phyloP scores from a whole-genome alignment of 768 basidiomycete species.

The Tulasnella sp. region DNA sequence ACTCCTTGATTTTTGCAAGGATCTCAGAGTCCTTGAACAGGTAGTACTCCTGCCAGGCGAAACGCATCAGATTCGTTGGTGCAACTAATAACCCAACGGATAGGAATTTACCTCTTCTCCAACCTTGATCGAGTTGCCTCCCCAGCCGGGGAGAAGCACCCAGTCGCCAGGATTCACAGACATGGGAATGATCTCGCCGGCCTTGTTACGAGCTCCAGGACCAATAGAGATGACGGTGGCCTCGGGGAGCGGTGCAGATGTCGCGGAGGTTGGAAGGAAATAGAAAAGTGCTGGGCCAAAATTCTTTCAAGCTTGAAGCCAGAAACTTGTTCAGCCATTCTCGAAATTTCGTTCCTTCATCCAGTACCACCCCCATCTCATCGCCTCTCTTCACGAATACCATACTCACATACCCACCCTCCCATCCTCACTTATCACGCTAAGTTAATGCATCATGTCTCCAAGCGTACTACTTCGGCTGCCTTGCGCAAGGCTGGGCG shows the following conservation, averaged over 20 bases:
- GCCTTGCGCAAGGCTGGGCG: constrained; percentile 14
- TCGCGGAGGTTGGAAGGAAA: constrained; percentile 86
- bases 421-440: neutral
- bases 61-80: neutral
- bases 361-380: neutral
- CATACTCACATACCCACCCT: too few relatives aligned
- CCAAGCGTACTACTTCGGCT: constrained; percentile 37
- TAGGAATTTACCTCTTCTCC: too few relatives aligned
- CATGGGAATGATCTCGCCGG: constrained; percentile 63
- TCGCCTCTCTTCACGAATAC: neutral
- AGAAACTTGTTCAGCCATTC: neutral
- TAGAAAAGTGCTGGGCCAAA: too few relatives aligned
- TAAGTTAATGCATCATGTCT: constrained; percentile 60
- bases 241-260: constrained; percentile 79
- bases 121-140: constrained; percentile 92
- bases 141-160: constrained; percentile 92
- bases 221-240: constrained; percentile 94
- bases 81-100: neutral
- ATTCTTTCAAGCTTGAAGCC: too few relatives aligned
- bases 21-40: constrained; percentile 93
- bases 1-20: constrained; percentile 92
- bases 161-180: constrained; percentile 81
- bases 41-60: constrained; percentile 64
- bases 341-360: neutral
- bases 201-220: constrained; percentile 85